Evolutionary conservation across 306 rosid species (phyloP).

Genomic region (Abrus pulchellus): DNA sequence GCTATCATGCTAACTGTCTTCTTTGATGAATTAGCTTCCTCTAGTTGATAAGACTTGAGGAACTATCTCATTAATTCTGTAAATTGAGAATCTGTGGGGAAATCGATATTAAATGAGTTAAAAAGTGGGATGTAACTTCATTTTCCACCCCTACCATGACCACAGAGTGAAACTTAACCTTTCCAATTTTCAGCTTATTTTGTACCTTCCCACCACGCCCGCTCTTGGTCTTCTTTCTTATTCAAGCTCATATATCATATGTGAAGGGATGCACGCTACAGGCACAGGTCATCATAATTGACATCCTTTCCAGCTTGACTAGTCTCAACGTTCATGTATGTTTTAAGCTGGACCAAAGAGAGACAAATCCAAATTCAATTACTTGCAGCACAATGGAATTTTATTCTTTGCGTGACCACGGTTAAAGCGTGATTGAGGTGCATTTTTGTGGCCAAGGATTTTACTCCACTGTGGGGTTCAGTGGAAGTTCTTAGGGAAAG

Average conservation of each 20-base stretch:
- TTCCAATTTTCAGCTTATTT: neutral
- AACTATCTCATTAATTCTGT: conserved; percentile 39
- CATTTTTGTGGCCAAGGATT: conserved; percentile 26
- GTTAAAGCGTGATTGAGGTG: conserved; percentile 30
- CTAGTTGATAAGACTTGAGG: neutral
- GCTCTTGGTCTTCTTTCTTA: conserved; percentile 12
- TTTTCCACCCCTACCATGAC: conserved; percentile 24
- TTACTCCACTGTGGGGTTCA: conserved; percentile 27
- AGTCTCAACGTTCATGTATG: conserved; percentile 33
- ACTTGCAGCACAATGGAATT: conserved; percentile 37
- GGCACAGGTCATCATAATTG: conserved; percentile 23
- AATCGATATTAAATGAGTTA: neutral
- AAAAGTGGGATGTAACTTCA: conserved; percentile 12
- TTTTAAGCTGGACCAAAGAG: conserved; percentile 42
- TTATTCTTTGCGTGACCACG: conserved; percentile 18
- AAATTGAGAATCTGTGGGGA: neutral
- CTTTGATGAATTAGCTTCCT: conserved; percentile 30
- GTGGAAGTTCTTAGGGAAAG: conserved; percentile 41
- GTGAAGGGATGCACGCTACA: conserved; percentile 46
- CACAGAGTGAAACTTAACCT: conserved; percentile 10
- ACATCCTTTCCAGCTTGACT: conserved; percentile 35
- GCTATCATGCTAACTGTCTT: conserved; percentile 4
- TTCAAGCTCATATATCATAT: conserved; percentile 29
- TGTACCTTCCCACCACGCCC: neutral
- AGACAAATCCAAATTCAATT: conserved; percentile 1